Evolutionary conservation across 495 filamentous ascomycete genomes (phyloP).

Genomic region (Aspergillus sparsus): DNA sequence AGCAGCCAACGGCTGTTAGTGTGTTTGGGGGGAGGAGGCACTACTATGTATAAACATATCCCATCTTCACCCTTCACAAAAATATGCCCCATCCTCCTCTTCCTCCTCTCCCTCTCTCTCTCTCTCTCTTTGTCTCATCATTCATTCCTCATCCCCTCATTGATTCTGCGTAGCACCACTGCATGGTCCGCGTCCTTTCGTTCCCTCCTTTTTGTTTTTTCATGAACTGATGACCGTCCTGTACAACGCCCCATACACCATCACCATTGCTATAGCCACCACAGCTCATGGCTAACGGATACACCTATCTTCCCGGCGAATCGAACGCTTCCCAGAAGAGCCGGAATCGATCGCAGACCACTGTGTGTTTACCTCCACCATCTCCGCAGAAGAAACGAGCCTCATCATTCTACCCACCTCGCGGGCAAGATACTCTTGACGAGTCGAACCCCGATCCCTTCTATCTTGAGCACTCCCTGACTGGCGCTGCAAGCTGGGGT

Average conservation of each 20-base stretch:
- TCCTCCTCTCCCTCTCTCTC: constrained; percentile 15
- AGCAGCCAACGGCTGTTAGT: background rate
- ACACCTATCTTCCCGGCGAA: constrained; percentile 36
- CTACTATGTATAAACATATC: constrained; percentile 45
- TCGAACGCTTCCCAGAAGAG: constrained; percentile 37
- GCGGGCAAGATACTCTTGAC: constrained; percentile 34
- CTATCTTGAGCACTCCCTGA: constrained; percentile 46
- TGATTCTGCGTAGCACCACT: constrained; percentile 5
- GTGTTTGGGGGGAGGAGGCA: constrained; percentile 24
- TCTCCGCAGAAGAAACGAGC: constrained; percentile 36
- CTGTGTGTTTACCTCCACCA: constrained; percentile 35
- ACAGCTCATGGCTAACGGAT: constrained; percentile 49
- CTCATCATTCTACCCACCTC: constrained; percentile 41
- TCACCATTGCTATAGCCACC: constrained; percentile 22
- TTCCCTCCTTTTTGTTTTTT: background rate
- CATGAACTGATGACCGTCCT: constrained; percentile 20
- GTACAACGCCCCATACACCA: constrained; percentile 8
- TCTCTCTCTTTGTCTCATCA: constrained; percentile 11
- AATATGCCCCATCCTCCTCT: background rate
- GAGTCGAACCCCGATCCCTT: constrained; percentile 49
- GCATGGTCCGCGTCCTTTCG: constrained; percentile 2
- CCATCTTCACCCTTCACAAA: constrained; percentile 32
- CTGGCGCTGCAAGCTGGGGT: constrained; percentile 33
- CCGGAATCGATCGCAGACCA: constrained; percentile 40
- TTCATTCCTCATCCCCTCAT: constrained; percentile 5